Evolutionary conservation across 768 basidiomycete species (phyloP), one percentile per base, ranked within the genome.

Genomic region (Sutorius australiensis): DNA sequence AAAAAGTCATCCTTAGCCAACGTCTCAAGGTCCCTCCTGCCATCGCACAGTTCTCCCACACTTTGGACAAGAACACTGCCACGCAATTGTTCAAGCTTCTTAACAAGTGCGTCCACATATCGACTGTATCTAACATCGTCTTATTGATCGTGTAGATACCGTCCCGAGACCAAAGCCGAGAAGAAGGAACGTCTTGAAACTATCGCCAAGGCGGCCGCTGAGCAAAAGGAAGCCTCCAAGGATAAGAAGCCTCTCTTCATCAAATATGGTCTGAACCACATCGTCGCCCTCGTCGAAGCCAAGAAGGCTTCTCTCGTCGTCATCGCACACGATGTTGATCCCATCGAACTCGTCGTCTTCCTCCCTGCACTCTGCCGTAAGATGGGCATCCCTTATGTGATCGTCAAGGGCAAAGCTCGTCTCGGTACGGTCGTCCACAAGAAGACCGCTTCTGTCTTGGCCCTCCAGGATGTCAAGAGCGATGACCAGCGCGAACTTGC

Each of bases 301-400:
- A 98, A 99, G 84, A 98, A 98, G 79, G 95, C 95, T 37, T 81
- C 87, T 41, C 86, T 98, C 54, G 95, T 98, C 60, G 82, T 93
- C 75, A 95, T 98, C 61, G 93, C 90, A 34, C 92, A 98, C 71
- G 95, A 98, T 71, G 95, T 99, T 56, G 95, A 99, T 80, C 95
- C 95, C 38, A 97, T 98, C 59, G 95, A 99, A 77, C 88, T 99
- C 65, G 95, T 99, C 60, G 84, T 99, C 75, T 98, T 92, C 87
- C 81, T 98, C 55, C 95, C 95, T 51, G 94, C 95, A 50, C 86
- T 98, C 55, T 98, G 95, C 80, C 87, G 93, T 75, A 98, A 98
- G 86, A 98, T 98, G 95, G 95, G 95, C 72, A 89, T 98, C 32
- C 95, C 95, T 37, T 98, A 98, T 76, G 92, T 94, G 59, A 97